Base-by-base conservation (phyloP, 352 stramenopile genomes). In the Phytophthora chlamydospora region DNA sequence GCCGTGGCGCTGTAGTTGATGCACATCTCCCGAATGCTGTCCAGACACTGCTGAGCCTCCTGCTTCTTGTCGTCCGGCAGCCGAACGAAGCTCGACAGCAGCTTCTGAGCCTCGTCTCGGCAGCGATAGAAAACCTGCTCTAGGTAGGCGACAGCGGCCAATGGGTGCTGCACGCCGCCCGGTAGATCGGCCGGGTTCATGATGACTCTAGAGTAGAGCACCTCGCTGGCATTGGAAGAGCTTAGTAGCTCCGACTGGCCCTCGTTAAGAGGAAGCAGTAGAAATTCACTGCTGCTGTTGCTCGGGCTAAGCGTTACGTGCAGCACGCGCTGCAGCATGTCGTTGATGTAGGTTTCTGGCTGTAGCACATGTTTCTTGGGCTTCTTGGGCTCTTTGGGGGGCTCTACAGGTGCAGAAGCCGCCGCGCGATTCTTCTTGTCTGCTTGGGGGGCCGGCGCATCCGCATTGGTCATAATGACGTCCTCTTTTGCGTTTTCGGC, bases 1-100 rank as follows among this genome's bases (percentile, higher is more conserved):
- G 82, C 73, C 8, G 88, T 96, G 3, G 87, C 83, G 49, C 80
- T 92, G 67, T 96, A 96, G 60, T 92, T 95, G 46, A 95, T 71
- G 49, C 83, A 91, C 82, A 91, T 91, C 41, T 90, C 80, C 3
- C 69, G 70, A 34, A 95, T 71, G 39, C 62, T 88, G 44, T 16
- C 41, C 12, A 93, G 57, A 63, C 76, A 88, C 17, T 83, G 52
- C 33, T 86, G 73, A 0, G 72, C 74, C 27, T 77, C 66, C 35
- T 75, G 57, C 43, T 91, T 91, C 49, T 88, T 81, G 1, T 67
- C 64, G 3, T 64, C 52, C 0, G 71, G 39, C 3, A 91, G 55
- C 14, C 76, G 70, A 14, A 90, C 29, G 52, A 86, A 89, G 27
- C 80, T 74, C 32, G 82, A 90, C 43, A 89, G 72, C 9, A 93